Conservation (phyloP, 306 rosid species). For the Sindora glabra region DNA sequence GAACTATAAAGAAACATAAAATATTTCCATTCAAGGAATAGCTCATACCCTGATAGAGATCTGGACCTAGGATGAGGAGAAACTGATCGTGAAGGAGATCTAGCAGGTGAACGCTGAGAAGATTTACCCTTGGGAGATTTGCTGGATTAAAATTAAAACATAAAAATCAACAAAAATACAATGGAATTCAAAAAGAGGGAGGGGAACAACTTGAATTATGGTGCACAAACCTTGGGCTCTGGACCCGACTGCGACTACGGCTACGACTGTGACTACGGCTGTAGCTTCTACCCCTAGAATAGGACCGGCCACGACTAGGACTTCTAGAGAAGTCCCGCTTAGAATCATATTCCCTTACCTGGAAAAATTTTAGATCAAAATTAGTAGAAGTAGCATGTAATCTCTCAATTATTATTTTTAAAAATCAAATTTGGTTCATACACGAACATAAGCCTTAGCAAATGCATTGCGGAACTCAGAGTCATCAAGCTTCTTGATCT, state of each 20-base stretch:
- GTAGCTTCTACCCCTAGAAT: constrained; percentile 76
- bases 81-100: constrained; percentile 57
- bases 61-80: no score
- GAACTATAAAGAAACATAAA: background rate
- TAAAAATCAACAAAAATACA: background rate
- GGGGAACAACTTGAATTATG: background rate
- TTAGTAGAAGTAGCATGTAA: background rate
- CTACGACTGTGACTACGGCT: constrained; percentile 88
- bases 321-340: constrained; percentile 84
- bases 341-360: constrained; percentile 96
- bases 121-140: constrained; percentile 90
- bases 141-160: constrained; percentile 42
- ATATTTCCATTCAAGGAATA: background rate
- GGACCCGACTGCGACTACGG: constrained; percentile 58
- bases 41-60: constrained; percentile 77
- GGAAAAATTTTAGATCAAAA: background rate
- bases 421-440: constrained; percentile 26
- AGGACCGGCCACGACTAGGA: constrained; percentile 79
- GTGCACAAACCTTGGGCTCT: constrained; percentile 54
- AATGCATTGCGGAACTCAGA: constrained; percentile 98
- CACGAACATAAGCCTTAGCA: constrained; percentile 73
- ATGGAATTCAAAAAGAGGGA: background rate
- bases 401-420: background rate
- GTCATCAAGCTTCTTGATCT: constrained; percentile 97
- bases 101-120: constrained; percentile 73